phyloP scores from a whole-genome alignment of 1,139 yeast species.

The Arxiozyma heterogenica region DNA sequence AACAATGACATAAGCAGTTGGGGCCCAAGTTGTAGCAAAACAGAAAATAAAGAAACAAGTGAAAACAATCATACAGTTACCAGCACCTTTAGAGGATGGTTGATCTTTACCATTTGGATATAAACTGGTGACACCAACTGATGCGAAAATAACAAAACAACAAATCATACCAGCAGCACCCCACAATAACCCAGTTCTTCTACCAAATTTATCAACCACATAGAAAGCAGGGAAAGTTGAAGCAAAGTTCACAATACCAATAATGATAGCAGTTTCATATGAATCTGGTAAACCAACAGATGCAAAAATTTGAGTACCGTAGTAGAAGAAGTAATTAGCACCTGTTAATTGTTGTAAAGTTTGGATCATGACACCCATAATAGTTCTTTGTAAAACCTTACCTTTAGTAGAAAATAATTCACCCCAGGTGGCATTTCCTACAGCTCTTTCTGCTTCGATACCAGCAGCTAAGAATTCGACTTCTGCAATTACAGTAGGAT shows the following conservation, averaged over 20 bases:
- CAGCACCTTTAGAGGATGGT: constrained; percentile 10
- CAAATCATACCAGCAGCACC: constrained; percentile 14
- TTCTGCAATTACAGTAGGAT: constrained; percentile 49
- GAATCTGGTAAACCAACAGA: constrained; percentile 32
- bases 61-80: constrained; percentile 9
- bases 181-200: constrained; percentile 11
- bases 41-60: constrained; percentile 8
- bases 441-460: constrained; percentile 10
- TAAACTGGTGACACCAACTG: constrained; percentile 12
- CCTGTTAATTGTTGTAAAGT: constrained; percentile 36
- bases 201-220: constrained; percentile 11
- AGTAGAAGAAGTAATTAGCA: constrained; percentile 60
- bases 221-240: constrained; percentile 41
- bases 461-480: constrained; percentile 44
- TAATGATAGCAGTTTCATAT: constrained; percentile 58
- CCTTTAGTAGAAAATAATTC: constrained; percentile 55
- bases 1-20: constrained; percentile 11
- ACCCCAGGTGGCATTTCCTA: constrained; percentile 42
- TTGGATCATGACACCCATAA: constrained; percentile 53
- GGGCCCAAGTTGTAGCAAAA: constrained; percentile 9
- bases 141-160: constrained; percentile 11
- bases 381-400: constrained; percentile 41
- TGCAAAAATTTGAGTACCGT: constrained; percentile 59
- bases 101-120: constrained; percentile 10
- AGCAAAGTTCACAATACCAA: constrained; percentile 65